These are phyloP conservation scores for Carex parvula DNA, from an alignment of 176 grass and related monocot species.

Conservation along the genomic window DNA sequence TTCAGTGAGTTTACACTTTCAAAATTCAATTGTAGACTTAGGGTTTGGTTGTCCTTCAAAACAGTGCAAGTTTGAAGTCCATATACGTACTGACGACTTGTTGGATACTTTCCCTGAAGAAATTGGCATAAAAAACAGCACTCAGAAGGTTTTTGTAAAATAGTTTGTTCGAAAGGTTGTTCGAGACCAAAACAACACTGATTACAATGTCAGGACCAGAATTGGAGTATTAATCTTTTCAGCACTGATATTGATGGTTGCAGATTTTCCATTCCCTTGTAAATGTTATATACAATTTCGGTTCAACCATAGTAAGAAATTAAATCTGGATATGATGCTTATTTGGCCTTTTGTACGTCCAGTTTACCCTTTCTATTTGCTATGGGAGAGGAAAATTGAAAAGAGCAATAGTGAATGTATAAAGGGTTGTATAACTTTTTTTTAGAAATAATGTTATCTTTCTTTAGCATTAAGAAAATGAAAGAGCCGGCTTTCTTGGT, in stretches of 20 bases:
- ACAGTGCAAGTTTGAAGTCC: neutral
- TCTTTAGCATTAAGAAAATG: neutral
- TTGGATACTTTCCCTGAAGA: neutral
- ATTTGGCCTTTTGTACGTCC: neutral
- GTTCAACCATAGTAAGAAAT: neutral
- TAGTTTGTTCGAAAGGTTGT: neutral
- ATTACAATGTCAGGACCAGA: neutral
- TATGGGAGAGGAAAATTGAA: neutral
- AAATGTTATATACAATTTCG: neutral
- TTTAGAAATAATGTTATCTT: neutral
- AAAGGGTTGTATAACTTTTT: neutral
- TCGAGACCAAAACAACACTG: neutral
- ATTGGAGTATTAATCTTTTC: neutral
- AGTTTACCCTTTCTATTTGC: neutral
- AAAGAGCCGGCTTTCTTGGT: neutral
- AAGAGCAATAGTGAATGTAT: neutral
- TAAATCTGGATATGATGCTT: neutral
- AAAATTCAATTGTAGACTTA: neutral
- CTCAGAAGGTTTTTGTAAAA: neutral
- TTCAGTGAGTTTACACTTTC: neutral
- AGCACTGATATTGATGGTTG: neutral
- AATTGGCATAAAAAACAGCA: neutral
- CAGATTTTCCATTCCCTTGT: neutral
- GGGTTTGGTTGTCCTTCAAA: neutral
- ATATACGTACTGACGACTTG: neutral